Evolutionary conservation across 139 green algal species (phyloP).

Genomic region (Mesotaenium endlicherianum): DNA sequence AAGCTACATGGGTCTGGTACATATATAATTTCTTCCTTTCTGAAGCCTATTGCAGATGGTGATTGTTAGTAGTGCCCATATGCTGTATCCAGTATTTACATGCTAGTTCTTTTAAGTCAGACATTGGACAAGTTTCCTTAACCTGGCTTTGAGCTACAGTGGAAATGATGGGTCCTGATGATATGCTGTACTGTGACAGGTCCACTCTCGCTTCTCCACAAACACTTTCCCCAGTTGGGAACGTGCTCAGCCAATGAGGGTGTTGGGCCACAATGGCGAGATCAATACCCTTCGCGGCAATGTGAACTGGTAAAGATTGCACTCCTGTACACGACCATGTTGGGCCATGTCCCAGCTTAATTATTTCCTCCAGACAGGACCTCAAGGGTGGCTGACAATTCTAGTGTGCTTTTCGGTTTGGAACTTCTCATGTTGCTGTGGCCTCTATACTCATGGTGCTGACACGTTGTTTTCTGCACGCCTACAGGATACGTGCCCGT

Average conservation of each 20-base stretch:
- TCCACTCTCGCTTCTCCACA: constrained; percentile 94
- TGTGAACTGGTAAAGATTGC: constrained; percentile 82
- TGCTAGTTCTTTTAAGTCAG: too few relatives aligned
- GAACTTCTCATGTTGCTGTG: neutral
- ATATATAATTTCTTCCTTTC: too few relatives aligned
- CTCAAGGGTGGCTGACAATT: too few relatives aligned
- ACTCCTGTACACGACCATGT: neutral
- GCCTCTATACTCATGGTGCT: neutral
- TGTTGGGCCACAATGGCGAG: constrained; percentile 92
- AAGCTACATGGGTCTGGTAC: constrained; percentile 82
- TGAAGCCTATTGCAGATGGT: too few relatives aligned
- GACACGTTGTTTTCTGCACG: neutral
- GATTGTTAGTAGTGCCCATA: too few relatives aligned
- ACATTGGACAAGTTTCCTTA: too few relatives aligned
- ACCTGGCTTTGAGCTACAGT: too few relatives aligned
- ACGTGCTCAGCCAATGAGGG: constrained; percentile 88
- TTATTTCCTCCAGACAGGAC: neutral
- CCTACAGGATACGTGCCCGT: constrained; percentile 78
- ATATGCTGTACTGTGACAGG: constrained; percentile 27
- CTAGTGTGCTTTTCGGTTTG: too few relatives aligned
- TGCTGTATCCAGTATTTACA: too few relatives aligned
- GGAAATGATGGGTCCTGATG: too few relatives aligned
- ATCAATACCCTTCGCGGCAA: constrained; percentile 89
- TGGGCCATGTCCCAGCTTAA: neutral
- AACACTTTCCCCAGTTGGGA: constrained; percentile 96